These are phyloP conservation scores for Acanthamoeba culbertsoni DNA, from an alignment of 208 protist genomes.

Conservation along the genomic window DNA sequence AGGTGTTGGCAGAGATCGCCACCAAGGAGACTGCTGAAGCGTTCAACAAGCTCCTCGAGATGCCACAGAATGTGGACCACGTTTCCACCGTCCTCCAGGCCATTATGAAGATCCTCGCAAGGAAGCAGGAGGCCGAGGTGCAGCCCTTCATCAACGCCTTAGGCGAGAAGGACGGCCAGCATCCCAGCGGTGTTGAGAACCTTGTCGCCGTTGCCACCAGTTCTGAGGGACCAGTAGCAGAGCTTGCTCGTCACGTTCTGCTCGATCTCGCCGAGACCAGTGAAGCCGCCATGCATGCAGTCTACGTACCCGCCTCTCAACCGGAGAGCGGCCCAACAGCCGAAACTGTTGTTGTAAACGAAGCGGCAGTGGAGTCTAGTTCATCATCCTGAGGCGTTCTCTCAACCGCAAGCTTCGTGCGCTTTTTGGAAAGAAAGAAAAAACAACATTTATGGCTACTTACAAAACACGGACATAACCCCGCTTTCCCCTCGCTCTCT, in stretches of 20 bases:
- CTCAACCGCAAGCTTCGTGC: no score
- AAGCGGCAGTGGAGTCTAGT: no score
- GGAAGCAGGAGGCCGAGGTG: neutral
- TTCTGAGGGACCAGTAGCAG: neutral
- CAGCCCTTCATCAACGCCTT: neutral
- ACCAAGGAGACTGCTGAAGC: constrained; percentile 23
- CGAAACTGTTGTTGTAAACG: no score
- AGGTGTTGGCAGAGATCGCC: neutral
- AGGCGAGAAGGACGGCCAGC: neutral
- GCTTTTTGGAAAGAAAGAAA: no score
- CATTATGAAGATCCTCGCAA: constrained; percentile 14
- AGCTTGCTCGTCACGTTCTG: neutral
- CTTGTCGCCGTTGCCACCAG: neutral
- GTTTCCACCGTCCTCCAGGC: constrained; percentile 12
- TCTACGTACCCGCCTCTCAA: no score
- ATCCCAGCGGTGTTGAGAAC: neutral
- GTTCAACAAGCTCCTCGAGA: constrained; percentile 4
- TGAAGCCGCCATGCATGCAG: no score
- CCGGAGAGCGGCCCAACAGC: no score
- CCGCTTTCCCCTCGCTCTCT: no score
- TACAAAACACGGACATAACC: no score
- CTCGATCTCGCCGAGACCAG: constrained; percentile 21
- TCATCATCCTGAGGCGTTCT: no score
- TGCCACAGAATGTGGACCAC: constrained; percentile 18
- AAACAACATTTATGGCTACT: no score